Base-by-base conservation (phyloP, 768 basidiomycete species). In the Naganishia vaughanmartiniae region DNA sequence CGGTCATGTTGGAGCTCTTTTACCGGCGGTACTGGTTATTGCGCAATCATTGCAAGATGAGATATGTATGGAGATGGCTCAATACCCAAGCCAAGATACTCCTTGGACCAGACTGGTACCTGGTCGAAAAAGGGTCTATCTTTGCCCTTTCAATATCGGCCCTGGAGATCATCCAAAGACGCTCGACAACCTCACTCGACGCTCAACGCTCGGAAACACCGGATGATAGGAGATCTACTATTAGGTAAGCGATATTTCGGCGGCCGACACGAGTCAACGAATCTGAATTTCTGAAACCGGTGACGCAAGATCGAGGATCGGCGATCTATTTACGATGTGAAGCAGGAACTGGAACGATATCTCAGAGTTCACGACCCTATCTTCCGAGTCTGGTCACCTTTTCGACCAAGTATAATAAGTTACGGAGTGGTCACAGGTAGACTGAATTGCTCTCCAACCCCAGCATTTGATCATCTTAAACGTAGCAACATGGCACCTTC, bases 291-390 rank as follows among this genome's bases (percentile, higher is more conserved):
- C 48, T n/a, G n/a, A n/a, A 26, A 26, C 4, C 24, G 24, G 48
- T 51, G 48, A 51, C 48, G 24, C 24, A 21, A 51, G 15, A 17
- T 26, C 36, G 42, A n/a, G 39, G 42, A 63, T 63, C 60, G 60
- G 24, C 60, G 60, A 63, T 63, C 60, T 28, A 36, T 45, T 63
- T 63, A 45, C 42, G 39, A 63, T 42, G 60, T 63, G 60, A 39
- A 34, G 10, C 7, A 15, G 10, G 30, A 7, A 51, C 48, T 51
- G 48, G 48, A 51, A 51, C 48, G n/a, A 26, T 21, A 46, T 46
- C 46, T 14, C 48, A 26, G 6, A 51, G 9, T 15, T 42, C 17
- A 15, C 7, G 34, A 36, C 6, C 34, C 34, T 12, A 36, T 36
- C 34, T 36, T 36, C 34, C 34, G n/a, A n/a, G n/a, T n/a, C 34